Base-by-base conservation (phyloP, 2,329 filamentous ascomycete species). In the Chrysoporthe austroafricana region DNA sequence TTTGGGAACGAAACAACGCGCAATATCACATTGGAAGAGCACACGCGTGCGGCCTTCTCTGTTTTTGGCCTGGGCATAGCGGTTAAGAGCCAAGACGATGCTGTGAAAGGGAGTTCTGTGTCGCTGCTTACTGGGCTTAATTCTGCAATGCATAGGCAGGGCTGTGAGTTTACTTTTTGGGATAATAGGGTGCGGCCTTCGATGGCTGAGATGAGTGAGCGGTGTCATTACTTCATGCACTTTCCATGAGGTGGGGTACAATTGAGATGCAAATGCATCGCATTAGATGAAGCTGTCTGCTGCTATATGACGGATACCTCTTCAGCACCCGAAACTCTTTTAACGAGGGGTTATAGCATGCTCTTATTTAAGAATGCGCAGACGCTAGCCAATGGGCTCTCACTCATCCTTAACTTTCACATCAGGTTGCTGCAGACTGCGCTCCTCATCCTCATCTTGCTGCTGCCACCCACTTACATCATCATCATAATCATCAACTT, bases 361-460 rank as follows among this genome's bases (percentile, higher is more conserved):
- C 42, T 36, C 43, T 43, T 16, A 13, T 44, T 7, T 4, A 43
- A 34, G 21, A n/a, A 43, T 14, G 16, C 9, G 54, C 57, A 42
- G 13, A 32, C 32, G n/a, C 13, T 32, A 7, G 26, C 42, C 14
- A 62, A 39, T 26, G 18, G n/a, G 4, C 43, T 14, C 32, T 36
- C 32, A 42, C 39, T 32, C n/a, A 3, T 64, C 52, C 50, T 64
- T 52, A 5, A 46, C 16, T 18, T 64, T 64, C 21, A 58, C 62
- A 2, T 56, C 26, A 34, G 26, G 26, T 21, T 61, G 21, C 42
- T 46, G 42, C 43, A 32, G 16, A 21, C 26, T 9, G n/a, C 57
- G 36, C 39, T 43, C 50, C 39, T 56, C 34, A 16, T n/a, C 34
- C 6, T 54, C 46, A 11, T 43, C 62, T 36, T 44, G n/a, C 62